Base-by-base conservation (phyloP, 2,329 filamentous ascomycete species). In the Lecanoromycetidae sp. region DNA sequence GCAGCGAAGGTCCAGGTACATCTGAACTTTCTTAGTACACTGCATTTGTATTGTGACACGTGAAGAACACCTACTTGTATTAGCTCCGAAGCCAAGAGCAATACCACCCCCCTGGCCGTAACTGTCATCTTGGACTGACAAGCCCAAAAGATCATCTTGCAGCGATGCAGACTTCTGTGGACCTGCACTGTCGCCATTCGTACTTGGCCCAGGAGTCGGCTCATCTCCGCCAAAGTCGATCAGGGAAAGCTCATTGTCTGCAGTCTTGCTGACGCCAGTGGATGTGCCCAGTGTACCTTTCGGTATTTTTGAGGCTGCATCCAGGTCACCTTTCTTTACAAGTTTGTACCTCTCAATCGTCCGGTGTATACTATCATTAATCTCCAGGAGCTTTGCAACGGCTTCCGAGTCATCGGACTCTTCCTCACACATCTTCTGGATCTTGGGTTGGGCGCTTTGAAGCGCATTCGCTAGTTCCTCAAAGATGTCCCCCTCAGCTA, bases 371-470 rank as follows among this genome's bases (percentile, higher is more conserved):
- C 88, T 95, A 65, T 98, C 91, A 62, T 98, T 98, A 60, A 98
- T 96, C 62, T 96, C 87, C 47, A 98, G 75, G 9, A 98, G 72
- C 66, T 94, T 94, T 35, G 87, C 85, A 5, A 98, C 91, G 4
- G 91, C 91, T 68, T 95, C 91, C 52, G 87, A 81, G 60, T 98
- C 91, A 52, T 96, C 90, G 9, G 88, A 95, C 61, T 98, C 91
- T 65, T 98, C 91, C 65, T 96, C 90, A 60, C 90, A 96, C 90
- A 98, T 98, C 68, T 87, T 95, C 63, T 96, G 90, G 55, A 98
- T 96, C 70, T 98, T 98, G 7, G 91, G 91, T 59, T 98, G 91
- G 2, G 91, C 91, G 60, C 84, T 95, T 63, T 87, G 85, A 37
- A 98, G 72, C 8, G 91, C 80, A 54, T 84, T 82, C 4, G 88